phyloP scores from a whole-genome alignment of 73 alveolate genomes.

The Uronychia setigera region DNA sequence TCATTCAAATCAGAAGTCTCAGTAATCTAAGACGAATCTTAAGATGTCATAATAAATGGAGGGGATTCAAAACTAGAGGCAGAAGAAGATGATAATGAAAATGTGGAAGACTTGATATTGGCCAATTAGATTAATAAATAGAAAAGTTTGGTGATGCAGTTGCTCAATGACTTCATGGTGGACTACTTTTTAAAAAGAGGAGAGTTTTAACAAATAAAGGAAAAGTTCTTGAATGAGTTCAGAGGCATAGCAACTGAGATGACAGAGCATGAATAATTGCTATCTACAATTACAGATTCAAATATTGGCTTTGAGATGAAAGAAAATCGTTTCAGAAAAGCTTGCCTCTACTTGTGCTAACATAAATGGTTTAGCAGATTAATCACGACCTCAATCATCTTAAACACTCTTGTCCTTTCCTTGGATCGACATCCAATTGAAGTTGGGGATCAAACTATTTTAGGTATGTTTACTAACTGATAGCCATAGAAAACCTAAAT shows the following conservation, averaged over 20 bases:
- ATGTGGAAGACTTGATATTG: too few relatives aligned
- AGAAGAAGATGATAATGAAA: too few relatives aligned
- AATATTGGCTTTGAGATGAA: too few relatives aligned
- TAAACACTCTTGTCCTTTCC: constrained; percentile 61
- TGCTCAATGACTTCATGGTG: too few relatives aligned
- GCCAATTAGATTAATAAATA: too few relatives aligned
- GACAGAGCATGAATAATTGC: neutral
- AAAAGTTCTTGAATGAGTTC: neutral
- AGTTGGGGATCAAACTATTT: neutral
- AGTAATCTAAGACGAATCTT: too few relatives aligned
- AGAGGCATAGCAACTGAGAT: neutral
- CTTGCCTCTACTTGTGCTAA: neutral
- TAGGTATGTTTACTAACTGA: constrained; percentile 23
- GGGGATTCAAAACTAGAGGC: too few relatives aligned
- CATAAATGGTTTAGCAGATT: neutral
- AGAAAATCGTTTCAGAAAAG: too few relatives aligned
- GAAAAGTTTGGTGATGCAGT: too few relatives aligned
- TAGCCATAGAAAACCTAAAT: constrained; percentile 23
- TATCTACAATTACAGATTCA: too few relatives aligned
- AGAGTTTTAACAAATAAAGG: neutral
- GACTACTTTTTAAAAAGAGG: too few relatives aligned
- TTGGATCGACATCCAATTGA: constrained; percentile 66
- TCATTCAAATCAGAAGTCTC: too few relatives aligned
- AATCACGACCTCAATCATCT: constrained; percentile 1
- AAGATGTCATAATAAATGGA: neutral